Conservation (phyloP, 2,329 filamentous ascomycete species). For the Dendryphion nanum region DNA sequence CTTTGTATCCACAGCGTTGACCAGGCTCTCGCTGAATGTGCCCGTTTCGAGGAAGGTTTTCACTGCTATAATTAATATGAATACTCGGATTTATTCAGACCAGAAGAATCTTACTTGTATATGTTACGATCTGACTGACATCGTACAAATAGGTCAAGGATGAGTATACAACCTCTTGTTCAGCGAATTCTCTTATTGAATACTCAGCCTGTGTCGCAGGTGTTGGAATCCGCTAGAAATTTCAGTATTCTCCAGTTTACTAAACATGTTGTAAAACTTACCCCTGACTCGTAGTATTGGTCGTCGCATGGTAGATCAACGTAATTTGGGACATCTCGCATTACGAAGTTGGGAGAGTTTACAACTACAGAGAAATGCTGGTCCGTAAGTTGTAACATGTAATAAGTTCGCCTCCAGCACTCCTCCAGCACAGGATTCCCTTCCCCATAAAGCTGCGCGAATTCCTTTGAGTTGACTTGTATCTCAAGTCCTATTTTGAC, state of each 20-base stretch:
- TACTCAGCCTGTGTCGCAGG: conserved; percentile 64
- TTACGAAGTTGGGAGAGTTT: conserved; percentile 64
- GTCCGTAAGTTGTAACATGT: conserved; percentile 74
- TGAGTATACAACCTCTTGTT: conserved; percentile 70
- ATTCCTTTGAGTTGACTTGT: conserved; percentile 71
- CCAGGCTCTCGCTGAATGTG: conserved; percentile 50
- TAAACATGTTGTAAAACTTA: conserved; percentile 14
- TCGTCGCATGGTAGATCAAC: conserved; percentile 82
- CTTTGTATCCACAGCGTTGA: conserved; percentile 64
- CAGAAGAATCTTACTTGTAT: conserved; percentile 40
- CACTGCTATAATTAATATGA: conserved; percentile 41
- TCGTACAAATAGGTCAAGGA: conserved; percentile 82
- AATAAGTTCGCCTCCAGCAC: conserved; percentile 85
- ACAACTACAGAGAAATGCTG: conserved; percentile 78
- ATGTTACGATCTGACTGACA: conserved; percentile 67
- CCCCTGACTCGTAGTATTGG: conserved; percentile 54
- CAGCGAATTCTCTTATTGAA: conserved; percentile 69
- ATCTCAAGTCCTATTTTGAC: conserved; percentile 72
- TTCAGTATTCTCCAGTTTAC: neutral
- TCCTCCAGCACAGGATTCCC: conserved; percentile 71
- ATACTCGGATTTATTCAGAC: no score
- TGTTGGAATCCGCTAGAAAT: conserved; percentile 26
- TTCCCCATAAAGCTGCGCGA: conserved; percentile 61
- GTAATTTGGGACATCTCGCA: conserved; percentile 63
- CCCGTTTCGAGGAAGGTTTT: conserved; percentile 27